phyloP scores from a whole-genome alignment of 805 yeast species.

The Ogataea trehalophila region DNA sequence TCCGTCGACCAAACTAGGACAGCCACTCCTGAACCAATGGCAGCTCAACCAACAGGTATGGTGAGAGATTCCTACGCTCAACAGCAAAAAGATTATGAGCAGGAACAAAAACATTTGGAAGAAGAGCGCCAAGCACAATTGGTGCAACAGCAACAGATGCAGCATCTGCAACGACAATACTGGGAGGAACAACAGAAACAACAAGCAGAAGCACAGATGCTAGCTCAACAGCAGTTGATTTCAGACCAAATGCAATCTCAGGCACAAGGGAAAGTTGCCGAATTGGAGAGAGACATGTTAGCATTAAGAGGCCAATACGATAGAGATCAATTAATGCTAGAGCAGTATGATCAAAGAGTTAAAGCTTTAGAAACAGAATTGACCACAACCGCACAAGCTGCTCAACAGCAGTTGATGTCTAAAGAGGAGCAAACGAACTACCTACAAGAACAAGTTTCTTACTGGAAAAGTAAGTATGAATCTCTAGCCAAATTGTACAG shows the following conservation, averaged over 20 bases:
- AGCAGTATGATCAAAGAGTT: conserved; percentile 84
- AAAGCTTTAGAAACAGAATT: conserved; percentile 76
- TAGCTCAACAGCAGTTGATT: conserved; percentile 64
- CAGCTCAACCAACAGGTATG: conserved; percentile 51
- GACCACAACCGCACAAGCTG: conserved; percentile 51
- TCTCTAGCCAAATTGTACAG: conserved; percentile 84
- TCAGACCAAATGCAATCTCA: conserved; percentile 68
- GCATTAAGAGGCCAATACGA: conserved; percentile 77
- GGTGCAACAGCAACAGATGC: conserved; percentile 61
- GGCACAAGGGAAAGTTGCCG: conserved; percentile 73
- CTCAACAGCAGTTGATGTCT: conserved; percentile 66
- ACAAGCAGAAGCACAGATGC: conserved; percentile 62
- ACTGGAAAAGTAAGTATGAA: conserved; percentile 86
- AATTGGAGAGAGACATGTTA: conserved; percentile 74
- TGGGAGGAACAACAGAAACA: conserved; percentile 71
- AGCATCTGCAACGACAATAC: conserved; percentile 64
- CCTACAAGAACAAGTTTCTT: conserved; percentile 67
- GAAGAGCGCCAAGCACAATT: conserved; percentile 62
- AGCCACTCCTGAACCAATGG: conserved; percentile 41
- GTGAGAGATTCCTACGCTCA: conserved; percentile 35
- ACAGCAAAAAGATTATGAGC: conserved; percentile 50
- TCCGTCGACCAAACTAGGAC: conserved; percentile 17
- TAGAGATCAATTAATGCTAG: conserved; percentile 75
- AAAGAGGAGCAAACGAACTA: conserved; percentile 68
- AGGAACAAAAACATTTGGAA: conserved; percentile 56